phyloP scores from a whole-genome alignment of 2,329 filamentous ascomycete genomes.

The Diaporthe helianthi region DNA sequence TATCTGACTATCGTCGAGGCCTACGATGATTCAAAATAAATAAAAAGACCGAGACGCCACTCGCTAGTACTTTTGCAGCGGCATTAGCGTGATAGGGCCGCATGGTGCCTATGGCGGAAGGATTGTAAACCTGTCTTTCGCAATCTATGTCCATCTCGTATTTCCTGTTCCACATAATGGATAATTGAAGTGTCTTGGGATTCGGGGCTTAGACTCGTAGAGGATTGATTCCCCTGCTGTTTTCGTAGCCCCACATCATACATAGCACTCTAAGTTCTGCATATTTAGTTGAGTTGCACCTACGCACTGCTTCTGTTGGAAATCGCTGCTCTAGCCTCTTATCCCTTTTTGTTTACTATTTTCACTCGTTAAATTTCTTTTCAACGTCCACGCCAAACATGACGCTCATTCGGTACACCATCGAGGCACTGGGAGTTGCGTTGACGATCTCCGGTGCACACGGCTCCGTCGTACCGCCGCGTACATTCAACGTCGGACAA shows the following conservation, averaged over 20 bases:
- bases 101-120: not conserved
- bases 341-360: not conserved
- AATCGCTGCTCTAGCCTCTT: not conserved
- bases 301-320: not conserved
- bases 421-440: not conserved
- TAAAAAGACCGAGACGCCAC: not conserved
- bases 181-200: not conserved
- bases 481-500: not conserved
- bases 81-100: not conserved
- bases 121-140: slow-evolving; percentile 2
- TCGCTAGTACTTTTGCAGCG: not conserved
- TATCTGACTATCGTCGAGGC: too few species aligned
- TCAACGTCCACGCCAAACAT: not conserved
- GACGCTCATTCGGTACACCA: not conserved
- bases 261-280: not conserved
- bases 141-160: slow-evolving; percentile 17
- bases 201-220: not conserved
- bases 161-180: not conserved
- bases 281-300: not conserved
- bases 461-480: not conserved
- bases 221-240: not conserved
- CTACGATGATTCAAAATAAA: too few species aligned
- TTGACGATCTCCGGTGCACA: not conserved
- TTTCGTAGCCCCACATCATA: not conserved
- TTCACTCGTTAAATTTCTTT: not conserved